Evolutionary conservation across 345 rosid species (phyloP).

Genomic region (Eucalyptus erythrocorys): DNA sequence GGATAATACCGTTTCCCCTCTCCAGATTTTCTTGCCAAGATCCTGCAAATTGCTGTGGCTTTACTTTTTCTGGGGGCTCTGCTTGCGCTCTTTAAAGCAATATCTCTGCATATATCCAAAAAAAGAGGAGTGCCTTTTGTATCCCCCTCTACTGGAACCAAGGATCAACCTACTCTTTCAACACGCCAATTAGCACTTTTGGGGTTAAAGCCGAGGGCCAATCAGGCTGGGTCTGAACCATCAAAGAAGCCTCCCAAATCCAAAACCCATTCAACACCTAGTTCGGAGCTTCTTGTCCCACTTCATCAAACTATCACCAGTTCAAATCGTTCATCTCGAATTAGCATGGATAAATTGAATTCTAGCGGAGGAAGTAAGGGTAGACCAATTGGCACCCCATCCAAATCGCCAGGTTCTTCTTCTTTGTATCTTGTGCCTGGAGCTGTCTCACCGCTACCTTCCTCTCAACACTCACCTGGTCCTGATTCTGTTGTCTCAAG

Average conservation of each 20-base stretch:
- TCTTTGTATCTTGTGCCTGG: constrained; percentile 64
- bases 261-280: constrained; percentile 20
- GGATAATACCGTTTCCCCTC: not conserved
- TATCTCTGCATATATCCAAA: constrained; percentile 30
- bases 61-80: constrained; percentile 50
- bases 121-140: constrained; percentile 4
- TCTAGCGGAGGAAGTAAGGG: constrained; percentile 34
- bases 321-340: constrained; percentile 40
- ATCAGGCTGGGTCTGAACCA: constrained; percentile 28
- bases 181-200: constrained; percentile 63
- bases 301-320: constrained; percentile 49
- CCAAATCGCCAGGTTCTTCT: constrained; percentile 58
- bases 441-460: constrained; percentile 32
- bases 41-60: constrained; percentile 26
- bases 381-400: constrained; percentile 37
- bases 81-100: constrained; percentile 46
- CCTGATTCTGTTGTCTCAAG: constrained; percentile 45
- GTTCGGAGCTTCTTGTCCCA: constrained; percentile 70
- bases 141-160: constrained; percentile 30
- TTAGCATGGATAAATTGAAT: constrained; percentile 37
- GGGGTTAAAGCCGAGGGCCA: constrained; percentile 58
- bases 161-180: constrained; percentile 43
- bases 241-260: constrained; percentile 56
- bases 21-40: constrained; percentile 52
- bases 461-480: constrained; percentile 53